Base-by-base conservation (phyloP, 805 yeast genomes). In the Yamadazyma nakazawae region DNA sequence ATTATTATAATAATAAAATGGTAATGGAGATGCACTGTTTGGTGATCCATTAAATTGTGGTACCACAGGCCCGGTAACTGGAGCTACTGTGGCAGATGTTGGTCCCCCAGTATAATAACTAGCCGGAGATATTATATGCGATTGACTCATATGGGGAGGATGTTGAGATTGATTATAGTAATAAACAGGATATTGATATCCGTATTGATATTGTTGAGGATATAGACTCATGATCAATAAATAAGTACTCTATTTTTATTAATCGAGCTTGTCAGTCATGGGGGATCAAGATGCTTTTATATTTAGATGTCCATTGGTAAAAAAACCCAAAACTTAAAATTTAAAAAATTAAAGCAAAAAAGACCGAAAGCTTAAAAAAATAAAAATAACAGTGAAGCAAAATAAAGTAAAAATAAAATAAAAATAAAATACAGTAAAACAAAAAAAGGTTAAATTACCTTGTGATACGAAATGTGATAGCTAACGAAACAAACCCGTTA, bases 1-100 rank as follows among this genome's bases (percentile, higher is more conserved):
- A 19, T 38, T 46, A 18, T 38, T 37, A 37, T 50, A 50, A 31
- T 48, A 52, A 17, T 52, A 52, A 25, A 49, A 46, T 8, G 55
- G 53, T 25, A 47, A 18, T 46, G 46, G 25, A 16, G 40, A 40
- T 28, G 26, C 32, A 28, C 12, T 19, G 9, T 11, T 19, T 18
- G 43, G 35, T 3, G 40, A 25, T 14, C 35, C 40, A 31, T 4
- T 25, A 31, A 14, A 36, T 44, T 32, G 39, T 13, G 34, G 45
- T 18, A 39, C 32, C 17, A 35, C 42, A 2, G 37, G 8, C 2
- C 17, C 40, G 12, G 35, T 19, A 21, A 31, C 24, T 4, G 45
- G 28, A 11, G 34, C 19, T 9, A 19, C 38, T 9, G 32, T 5
- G n/a, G 9, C 32, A 4, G 32, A 13, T 5, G 32, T 9, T 28